A percentile compares a stretch with the other conserved stretches of the same genome.
Evolutionary conservation across 352 stramenopile species (phyloP).

Genomic region (Phytophthora europaea): DNA sequence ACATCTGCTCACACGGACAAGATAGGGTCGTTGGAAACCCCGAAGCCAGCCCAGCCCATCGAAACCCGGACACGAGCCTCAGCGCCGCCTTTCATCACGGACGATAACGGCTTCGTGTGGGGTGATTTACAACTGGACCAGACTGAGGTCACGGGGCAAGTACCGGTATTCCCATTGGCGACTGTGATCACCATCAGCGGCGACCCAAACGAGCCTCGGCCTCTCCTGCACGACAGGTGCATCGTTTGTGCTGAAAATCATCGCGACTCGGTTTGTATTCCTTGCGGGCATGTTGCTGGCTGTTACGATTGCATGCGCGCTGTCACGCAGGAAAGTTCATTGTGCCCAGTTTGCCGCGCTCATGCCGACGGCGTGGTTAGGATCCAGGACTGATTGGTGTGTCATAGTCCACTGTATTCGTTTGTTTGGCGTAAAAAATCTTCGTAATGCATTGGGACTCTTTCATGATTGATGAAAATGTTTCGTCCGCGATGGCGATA

Average conservation of each 20-base stretch:
- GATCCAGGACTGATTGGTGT: slow-evolving; percentile 45
- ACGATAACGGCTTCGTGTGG: slow-evolving; percentile 30
- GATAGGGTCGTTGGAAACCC: slow-evolving; percentile 6
- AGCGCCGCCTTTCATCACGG: slow-evolving; percentile 42
- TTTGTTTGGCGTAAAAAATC: background rate
- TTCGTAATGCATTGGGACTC: background rate
- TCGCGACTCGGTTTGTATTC: slow-evolving; percentile 67
- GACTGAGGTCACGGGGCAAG: background rate
- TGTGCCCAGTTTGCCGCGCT: slow-evolving; percentile 65
- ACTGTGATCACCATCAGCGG: slow-evolving; percentile 37
- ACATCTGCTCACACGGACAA: slow-evolving; percentile 7
- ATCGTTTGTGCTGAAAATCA: slow-evolving; percentile 63
- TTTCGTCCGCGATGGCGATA: background rate
- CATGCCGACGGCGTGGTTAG: slow-evolving; percentile 54
- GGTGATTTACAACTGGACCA: slow-evolving; percentile 7
- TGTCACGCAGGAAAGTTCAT: slow-evolving; percentile 37
- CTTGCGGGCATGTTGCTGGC: slow-evolving; percentile 68
- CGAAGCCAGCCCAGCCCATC: slow-evolving; percentile 7
- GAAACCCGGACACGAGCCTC: slow-evolving; percentile 12
- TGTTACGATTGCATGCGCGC: slow-evolving; percentile 58
- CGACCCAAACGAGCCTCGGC: slow-evolving; percentile 32
- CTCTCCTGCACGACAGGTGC: slow-evolving; percentile 38
- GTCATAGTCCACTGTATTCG: background rate
- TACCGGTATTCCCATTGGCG: slow-evolving; percentile 24
- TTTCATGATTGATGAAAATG: background rate